Conservation (phyloP, 164 flowering plant species). For the Vitis labrusca region DNA sequence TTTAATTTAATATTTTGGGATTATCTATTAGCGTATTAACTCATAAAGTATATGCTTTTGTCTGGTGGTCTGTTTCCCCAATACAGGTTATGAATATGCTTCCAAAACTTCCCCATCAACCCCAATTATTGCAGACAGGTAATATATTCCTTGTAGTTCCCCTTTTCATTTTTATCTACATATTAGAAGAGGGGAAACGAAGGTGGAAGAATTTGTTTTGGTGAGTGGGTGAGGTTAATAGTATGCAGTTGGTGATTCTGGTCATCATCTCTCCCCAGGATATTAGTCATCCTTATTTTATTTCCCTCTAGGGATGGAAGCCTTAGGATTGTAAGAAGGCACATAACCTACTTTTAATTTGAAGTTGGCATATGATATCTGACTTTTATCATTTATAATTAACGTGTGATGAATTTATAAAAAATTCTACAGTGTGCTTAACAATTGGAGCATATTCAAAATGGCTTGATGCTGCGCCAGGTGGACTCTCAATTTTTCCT, state of each 20-base stretch:
- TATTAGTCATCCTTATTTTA: no score
- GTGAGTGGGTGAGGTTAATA: no score
- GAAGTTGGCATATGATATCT: not conserved
- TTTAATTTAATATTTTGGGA: not conserved
- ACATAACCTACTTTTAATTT: not conserved
- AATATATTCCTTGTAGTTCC: conserved; percentile 6
- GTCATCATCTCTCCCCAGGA: no score
- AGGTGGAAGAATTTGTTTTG: not conserved
- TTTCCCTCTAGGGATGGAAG: not conserved
- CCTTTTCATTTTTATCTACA: conserved; percentile 1
- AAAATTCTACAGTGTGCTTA: conserved; percentile 61
- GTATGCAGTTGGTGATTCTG: no score
- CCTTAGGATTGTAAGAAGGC: not conserved
- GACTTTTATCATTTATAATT: not conserved
- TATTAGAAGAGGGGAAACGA: not conserved
- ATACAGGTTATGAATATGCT: conserved; percentile 78
- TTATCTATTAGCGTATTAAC: not conserved
- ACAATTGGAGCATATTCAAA: conserved; percentile 97
- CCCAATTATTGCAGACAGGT: conserved; percentile 95
- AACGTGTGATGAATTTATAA: conserved; percentile 4
- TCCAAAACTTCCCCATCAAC: conserved; percentile 79
- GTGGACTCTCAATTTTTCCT: conserved; percentile 64
- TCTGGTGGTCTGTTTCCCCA: conserved; percentile 5
- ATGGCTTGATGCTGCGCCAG: conserved; percentile 88
- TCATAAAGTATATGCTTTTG: not conserved